These are phyloP conservation scores for Paracamarosporium sp. DNA, from an alignment of 2,329 filamentous ascomycete species.

Conservation along the genomic window DNA sequence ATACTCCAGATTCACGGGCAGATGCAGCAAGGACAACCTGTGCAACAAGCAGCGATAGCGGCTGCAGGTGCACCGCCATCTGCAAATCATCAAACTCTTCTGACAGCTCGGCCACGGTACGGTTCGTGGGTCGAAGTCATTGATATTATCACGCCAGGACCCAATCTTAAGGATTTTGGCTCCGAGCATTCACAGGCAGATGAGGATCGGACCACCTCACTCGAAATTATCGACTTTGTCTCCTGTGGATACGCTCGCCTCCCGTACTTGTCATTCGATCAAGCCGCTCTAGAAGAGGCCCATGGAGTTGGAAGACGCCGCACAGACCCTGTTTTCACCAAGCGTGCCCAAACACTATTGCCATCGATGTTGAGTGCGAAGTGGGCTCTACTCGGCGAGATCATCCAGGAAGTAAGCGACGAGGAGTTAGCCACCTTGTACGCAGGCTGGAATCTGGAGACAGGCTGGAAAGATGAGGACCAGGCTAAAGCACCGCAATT, in stretches of 20 bases:
- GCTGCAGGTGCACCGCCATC: constrained; percentile 7
- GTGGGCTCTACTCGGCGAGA: constrained; percentile 47
- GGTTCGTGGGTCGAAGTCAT: constrained; percentile 61
- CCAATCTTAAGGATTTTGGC: constrained; percentile 51
- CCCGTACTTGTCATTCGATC: constrained; percentile 36
- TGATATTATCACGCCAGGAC: constrained; percentile 58
- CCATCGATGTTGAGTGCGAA: constrained; percentile 46
- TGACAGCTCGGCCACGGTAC: constrained; percentile 42
- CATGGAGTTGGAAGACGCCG: constrained; percentile 5
- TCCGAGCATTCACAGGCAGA: constrained; percentile 42
- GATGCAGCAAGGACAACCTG: neutral
- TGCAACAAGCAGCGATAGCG: constrained; percentile 8
- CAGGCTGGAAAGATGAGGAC: constrained; percentile 39
- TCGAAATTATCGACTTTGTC: constrained; percentile 58
- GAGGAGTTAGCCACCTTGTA: constrained; percentile 39
- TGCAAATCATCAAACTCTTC: constrained; percentile 36
- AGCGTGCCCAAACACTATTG: constrained; percentile 36
- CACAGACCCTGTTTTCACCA: constrained; percentile 29
- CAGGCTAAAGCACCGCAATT: constrained; percentile 48
- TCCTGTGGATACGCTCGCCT: constrained; percentile 68
- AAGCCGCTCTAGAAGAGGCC: constrained; percentile 38
- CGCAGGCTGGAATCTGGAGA: constrained; percentile 40
- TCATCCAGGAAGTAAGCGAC: constrained; percentile 46
- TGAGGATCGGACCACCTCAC: constrained; percentile 33
- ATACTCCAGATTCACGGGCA: constrained; percentile 3